Percentiles rank a stretch among this genome's conserved stretches.
phyloP scores from a whole-genome alignment of 2,329 filamentous ascomycete species.

The Whalleya microplaca region DNA sequence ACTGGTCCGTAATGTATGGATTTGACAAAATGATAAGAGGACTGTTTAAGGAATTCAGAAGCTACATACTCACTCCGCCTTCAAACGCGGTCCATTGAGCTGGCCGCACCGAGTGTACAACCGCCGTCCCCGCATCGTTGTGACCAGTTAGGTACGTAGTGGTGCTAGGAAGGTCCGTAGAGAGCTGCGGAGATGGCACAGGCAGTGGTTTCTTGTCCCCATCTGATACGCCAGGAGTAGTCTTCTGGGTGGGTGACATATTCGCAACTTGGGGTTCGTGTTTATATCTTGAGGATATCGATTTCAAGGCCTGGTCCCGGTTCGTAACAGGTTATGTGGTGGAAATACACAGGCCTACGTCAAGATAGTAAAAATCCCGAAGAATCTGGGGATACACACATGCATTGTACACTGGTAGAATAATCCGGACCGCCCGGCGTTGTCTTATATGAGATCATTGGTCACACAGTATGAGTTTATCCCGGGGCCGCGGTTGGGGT shows the following conservation, averaged over 20 bases:
- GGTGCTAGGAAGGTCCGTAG: slow-evolving; percentile 21
- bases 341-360: too few relatives aligned
- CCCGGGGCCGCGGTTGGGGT: background rate
- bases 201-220: slow-evolving; percentile 2
- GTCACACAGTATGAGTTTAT: background rate
- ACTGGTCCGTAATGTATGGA: background rate
- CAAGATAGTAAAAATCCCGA: too few relatives aligned
- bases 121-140: slow-evolving; percentile 37
- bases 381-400: too few relatives aligned
- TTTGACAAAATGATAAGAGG: background rate
- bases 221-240: background rate
- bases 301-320: too few relatives aligned
- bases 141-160: slow-evolving; percentile 37
- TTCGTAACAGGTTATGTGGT: too few relatives aligned
- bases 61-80: slow-evolving; percentile 28
- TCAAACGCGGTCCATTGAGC: slow-evolving; percentile 38
- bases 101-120: slow-evolving; percentile 38
- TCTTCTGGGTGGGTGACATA: slow-evolving; percentile 8
- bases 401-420: too few relatives aligned
- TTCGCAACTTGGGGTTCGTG: background rate
- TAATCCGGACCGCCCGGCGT: too few relatives aligned
- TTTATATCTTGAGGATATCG: background rate
- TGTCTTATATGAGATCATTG: background rate
- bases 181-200: slow-evolving; percentile 13
- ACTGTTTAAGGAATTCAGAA: background rate